Percentiles rank a stretch among this genome's conserved stretches.
Evolutionary conservation across 2,329 filamentous ascomycete species (phyloP).

Genomic region (Epichloe festucae): DNA sequence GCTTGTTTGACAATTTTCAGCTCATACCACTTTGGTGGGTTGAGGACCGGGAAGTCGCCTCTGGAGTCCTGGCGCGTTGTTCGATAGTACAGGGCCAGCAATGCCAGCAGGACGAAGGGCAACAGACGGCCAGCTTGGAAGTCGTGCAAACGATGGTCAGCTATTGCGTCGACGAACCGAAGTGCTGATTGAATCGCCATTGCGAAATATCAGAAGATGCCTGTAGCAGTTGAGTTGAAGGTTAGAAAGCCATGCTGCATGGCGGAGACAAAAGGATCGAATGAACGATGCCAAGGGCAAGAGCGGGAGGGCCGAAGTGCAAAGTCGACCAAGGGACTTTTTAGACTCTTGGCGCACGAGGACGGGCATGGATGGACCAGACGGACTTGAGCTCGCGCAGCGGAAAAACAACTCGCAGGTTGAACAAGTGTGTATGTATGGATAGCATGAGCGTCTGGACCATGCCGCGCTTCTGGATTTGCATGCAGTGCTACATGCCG

Average conservation of each 20-base stretch:
- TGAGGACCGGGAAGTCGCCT: background rate
- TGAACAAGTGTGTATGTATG: no score
- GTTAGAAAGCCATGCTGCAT: background rate
- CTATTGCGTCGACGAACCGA: background rate
- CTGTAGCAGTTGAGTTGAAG: background rate
- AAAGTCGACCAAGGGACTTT: background rate
- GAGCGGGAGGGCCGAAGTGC: background rate
- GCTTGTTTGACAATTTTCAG: constrained; percentile 5
- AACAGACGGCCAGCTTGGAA: constrained; percentile 18
- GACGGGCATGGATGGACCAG: background rate
- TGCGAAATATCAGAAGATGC: background rate
- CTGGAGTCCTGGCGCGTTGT: background rate
- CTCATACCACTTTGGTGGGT: constrained; percentile 6
- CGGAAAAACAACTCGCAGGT: no score
- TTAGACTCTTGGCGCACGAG: background rate
- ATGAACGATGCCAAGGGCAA: background rate
- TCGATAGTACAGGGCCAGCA: constrained; percentile 12
- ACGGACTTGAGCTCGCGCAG: background rate
- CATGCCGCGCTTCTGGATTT: background rate
- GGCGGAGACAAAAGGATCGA: background rate
- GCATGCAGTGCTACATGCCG: background rate
- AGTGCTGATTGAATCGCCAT: background rate
- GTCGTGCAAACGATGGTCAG: background rate
- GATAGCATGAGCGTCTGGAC: no score
- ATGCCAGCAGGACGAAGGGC: constrained; percentile 39